These are phyloP conservation scores for Zelopaecilomyces penicillatus DNA, from an alignment of 2,329 filamentous ascomycete genomes.

Conservation along the genomic window DNA sequence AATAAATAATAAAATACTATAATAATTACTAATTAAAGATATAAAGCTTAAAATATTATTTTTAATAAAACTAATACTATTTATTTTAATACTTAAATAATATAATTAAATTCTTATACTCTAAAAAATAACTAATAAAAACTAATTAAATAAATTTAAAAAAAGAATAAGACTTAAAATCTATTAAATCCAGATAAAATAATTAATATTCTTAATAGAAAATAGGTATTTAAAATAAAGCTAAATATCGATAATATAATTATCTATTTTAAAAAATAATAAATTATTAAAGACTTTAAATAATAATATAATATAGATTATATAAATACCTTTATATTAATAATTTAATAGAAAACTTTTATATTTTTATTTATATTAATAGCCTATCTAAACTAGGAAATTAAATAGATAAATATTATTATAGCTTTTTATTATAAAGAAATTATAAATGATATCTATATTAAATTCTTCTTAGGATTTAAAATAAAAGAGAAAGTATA, in stretches of 20 bases:
- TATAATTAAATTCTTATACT: neutral
- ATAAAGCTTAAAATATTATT: too few species aligned
- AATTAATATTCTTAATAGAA: neutral
- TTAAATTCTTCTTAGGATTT: neutral
- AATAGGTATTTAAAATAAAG: neutral
- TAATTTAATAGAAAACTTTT: neutral
- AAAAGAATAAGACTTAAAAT: neutral
- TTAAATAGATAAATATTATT: too few species aligned
- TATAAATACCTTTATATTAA: too few species aligned
- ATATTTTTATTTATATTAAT: neutral
- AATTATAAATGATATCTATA: neutral
- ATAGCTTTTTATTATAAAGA: neutral
- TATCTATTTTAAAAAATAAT: neutral
- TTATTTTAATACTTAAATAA: neutral
- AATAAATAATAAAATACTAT: conserved; percentile 1
- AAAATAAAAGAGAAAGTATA: neutral
- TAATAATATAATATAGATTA: too few species aligned
- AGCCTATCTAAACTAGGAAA: neutral
- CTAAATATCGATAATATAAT: neutral
- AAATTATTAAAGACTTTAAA: neutral
- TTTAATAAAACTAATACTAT: neutral
- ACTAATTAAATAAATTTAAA: neutral
- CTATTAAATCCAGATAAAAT: neutral
- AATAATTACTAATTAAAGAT: neutral
- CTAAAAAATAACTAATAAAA: neutral